Evolutionary conservation across 1,139 yeast species (phyloP), one percentile per base, ranked within the genome.

Genomic region (Starmera stellimalicola): DNA sequence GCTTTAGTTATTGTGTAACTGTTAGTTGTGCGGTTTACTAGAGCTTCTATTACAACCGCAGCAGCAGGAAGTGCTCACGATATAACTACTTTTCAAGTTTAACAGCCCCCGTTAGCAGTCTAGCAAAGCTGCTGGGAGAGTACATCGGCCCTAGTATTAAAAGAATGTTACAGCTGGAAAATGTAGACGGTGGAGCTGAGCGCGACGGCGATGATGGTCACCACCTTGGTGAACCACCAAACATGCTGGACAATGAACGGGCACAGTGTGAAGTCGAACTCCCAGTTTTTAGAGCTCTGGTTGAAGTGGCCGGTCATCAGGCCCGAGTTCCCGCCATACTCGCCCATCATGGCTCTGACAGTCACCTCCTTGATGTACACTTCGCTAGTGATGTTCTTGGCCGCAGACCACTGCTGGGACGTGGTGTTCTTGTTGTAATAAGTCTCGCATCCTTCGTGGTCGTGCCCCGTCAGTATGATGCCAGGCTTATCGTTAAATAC

Each of bases 261-360:
- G 57, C 98, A 91, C 40, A 81, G 64, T 6, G 68, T 57, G 57
- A 74, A 87, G 22, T 68, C 60, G 60, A 82, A 85, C n/a, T 66
- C 66, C 91, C 93, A 81, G 2, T 55, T 42, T 2, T 41, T 41
- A 8, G 54, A 40, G 29, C 53, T 50, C 7, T 50, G 39, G 42
- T 68, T 57, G 52, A 70, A 80, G 35, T 63, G 70, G 3, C 94
- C 96, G 1, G 87, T 77, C 42, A 91, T 60, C 15, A 91, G 58
- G 0, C 96, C 98, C 1, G 91, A 73, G 49, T 82, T 84, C 3
- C 98, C 98, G 35, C 79, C 82, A 50, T 66, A 91, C 52, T 88
- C 95, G 10, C 97, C 98, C 98, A 91, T 91, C 78, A 88, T 82
- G 24, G 95, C 75, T 37, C 87, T 65, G 10, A 91, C 96, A 0